phyloP scores from a whole-genome alignment of 371 early-diverging fungal species.

The Mortierella polycephala region DNA sequence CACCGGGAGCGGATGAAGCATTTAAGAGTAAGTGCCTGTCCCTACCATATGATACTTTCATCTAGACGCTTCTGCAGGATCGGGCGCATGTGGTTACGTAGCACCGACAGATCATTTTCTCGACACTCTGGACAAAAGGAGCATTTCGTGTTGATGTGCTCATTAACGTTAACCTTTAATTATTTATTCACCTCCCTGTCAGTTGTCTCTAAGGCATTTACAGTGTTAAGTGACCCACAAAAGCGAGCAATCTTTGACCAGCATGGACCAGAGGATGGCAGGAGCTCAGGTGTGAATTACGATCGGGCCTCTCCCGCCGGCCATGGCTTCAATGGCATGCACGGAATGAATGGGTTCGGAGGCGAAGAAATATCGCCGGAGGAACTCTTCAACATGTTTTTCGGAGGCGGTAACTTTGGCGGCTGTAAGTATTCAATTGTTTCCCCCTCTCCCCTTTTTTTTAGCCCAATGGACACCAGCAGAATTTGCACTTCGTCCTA shows the following conservation, averaged over 20 bases:
- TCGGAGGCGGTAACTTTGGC: slow-evolving; percentile 70
- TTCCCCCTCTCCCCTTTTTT: too few relatives aligned
- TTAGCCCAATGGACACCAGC: too few relatives aligned
- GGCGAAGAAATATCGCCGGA: slow-evolving; percentile 88
- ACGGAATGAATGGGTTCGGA: slow-evolving; percentile 44
- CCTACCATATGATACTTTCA: too few relatives aligned
- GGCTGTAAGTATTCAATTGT: slow-evolving; percentile 7
- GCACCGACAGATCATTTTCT: too few relatives aligned
- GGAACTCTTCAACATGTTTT: slow-evolving; percentile 97
- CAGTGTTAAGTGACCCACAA: slow-evolving; percentile 87
- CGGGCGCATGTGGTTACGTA: too few relatives aligned
- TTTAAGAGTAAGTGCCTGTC: slow-evolving; percentile 79
- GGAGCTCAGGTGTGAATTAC: slow-evolving; percentile 42
- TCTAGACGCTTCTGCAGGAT: too few relatives aligned
- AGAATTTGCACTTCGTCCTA: too few relatives aligned
- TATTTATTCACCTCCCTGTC: not conserved
- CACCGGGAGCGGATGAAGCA: slow-evolving; percentile 97
- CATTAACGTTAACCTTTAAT: too few relatives aligned
- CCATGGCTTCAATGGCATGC: slow-evolving; percentile 37
- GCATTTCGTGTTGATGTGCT: too few relatives aligned
- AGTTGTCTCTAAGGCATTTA: slow-evolving; percentile 92
- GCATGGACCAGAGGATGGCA: slow-evolving; percentile 79
- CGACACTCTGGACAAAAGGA: too few relatives aligned
- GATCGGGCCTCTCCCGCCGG: slow-evolving; percentile 36
- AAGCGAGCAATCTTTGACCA: slow-evolving; percentile 90